Conservation (phyloP, 2,329 filamentous ascomycete genomes). For the Colletotrichum truncatum region DNA sequence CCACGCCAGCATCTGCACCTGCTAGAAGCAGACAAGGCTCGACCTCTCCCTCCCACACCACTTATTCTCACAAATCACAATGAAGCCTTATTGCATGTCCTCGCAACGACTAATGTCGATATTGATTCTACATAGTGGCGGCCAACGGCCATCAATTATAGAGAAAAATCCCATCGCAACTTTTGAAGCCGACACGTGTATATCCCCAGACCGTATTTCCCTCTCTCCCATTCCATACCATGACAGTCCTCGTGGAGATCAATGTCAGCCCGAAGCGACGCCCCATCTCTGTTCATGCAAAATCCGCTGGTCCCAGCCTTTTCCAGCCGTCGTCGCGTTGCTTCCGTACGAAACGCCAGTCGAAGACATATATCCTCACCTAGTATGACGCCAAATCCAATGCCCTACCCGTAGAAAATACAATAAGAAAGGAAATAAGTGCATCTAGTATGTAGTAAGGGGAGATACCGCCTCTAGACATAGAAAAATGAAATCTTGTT, state of each 20-base stretch:
- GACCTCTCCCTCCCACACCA: background rate
- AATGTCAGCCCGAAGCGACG: constrained; percentile 9
- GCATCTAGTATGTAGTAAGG: constrained; percentile 17
- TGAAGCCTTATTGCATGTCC: background rate
- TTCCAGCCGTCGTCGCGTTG: constrained; percentile 24
- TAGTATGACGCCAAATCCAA: background rate
- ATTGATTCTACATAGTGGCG: constrained; percentile 26
- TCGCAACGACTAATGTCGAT: constrained; percentile 2
- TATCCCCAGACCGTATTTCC: constrained; percentile 6
- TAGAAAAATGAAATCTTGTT: background rate
- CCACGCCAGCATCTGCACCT: constrained; percentile 8
- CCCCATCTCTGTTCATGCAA: constrained; percentile 16
- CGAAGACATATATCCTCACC: background rate
- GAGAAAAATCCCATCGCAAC: constrained; percentile 13
- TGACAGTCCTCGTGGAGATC: constrained; percentile 7
- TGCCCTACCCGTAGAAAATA: constrained; percentile 17
- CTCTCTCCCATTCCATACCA: background rate
- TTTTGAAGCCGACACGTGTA: constrained; percentile 14
- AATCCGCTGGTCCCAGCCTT: constrained; percentile 25
- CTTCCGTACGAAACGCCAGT: constrained; percentile 21
- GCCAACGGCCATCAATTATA: constrained; percentile 6
- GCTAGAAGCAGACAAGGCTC: constrained; percentile 1
- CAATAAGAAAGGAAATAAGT: constrained; percentile 2
- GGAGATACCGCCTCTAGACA: background rate
- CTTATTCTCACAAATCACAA: background rate